These are phyloP conservation scores for Talaromyces piceae DNA, from an alignment of 2,329 filamentous ascomycete species.

Conservation along the genomic window DNA sequence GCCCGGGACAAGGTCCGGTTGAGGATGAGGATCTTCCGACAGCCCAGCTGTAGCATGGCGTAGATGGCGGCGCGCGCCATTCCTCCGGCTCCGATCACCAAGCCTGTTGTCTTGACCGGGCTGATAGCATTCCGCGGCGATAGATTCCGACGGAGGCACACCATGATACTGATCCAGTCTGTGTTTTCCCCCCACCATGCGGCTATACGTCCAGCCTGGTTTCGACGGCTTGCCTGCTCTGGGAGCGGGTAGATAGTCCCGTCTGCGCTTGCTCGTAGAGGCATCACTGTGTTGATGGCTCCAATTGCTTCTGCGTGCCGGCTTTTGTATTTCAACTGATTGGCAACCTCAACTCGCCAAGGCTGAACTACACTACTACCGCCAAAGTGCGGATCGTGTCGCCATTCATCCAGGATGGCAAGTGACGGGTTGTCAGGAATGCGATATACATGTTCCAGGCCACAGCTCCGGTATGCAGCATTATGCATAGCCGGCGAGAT, in stretches of 20 bases:
- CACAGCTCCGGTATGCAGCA: conserved; percentile 32
- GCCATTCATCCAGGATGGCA: conserved; percentile 29
- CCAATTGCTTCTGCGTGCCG: conserved; percentile 39
- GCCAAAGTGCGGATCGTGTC: conserved; percentile 33
- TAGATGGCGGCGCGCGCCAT: conserved; percentile 76
- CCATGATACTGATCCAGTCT: conserved; percentile 38
- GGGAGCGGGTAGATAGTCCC: conserved; percentile 30
- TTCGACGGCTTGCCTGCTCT: conserved; percentile 35
- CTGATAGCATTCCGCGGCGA: conserved; percentile 48
- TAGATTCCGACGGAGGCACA: conserved; percentile 34
- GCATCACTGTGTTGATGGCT: conserved; percentile 39
- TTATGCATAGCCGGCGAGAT: conserved; percentile 39
- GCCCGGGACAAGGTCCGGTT: conserved; percentile 65
- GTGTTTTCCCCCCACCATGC: conserved; percentile 41
- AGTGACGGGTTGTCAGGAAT: conserved; percentile 31
- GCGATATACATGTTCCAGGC: conserved; percentile 33
- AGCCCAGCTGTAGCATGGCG: conserved; percentile 68
- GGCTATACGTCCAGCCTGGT: conserved; percentile 33
- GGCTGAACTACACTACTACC: conserved; percentile 38
- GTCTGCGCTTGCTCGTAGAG: conserved; percentile 30
- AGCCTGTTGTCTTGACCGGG: conserved; percentile 40
- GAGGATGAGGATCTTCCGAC: conserved; percentile 66
- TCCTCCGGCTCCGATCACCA: conserved; percentile 56
- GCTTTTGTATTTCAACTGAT: conserved; percentile 32
- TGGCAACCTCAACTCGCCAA: conserved; percentile 34